Percentiles rank a stretch among this genome's conserved stretches.
These are phyloP conservation scores for Xylaria sp. DNA, from an alignment of 2,329 filamentous ascomycete genomes.

Conservation along the genomic window DNA sequence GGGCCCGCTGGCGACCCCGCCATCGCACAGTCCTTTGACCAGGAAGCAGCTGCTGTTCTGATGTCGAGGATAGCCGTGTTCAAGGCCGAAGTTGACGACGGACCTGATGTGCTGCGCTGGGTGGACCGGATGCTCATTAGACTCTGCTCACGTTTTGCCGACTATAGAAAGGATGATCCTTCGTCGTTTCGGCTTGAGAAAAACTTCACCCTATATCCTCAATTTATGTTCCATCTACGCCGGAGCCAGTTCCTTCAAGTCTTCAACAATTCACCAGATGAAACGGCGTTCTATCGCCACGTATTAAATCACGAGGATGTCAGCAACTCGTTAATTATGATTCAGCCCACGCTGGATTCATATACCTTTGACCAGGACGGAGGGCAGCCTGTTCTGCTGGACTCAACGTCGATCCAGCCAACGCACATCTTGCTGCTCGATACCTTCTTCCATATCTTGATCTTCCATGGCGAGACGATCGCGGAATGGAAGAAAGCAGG, in stretches of 20 bases:
- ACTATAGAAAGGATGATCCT: slow-evolving; percentile 97
- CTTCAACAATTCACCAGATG: slow-evolving; percentile 99
- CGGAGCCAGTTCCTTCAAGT: slow-evolving; percentile 98
- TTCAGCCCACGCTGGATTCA: slow-evolving; percentile 95
- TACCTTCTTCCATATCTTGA: slow-evolving; percentile 99
- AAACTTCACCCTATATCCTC: slow-evolving; percentile 98
- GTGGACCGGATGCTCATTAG: slow-evolving; percentile 98
- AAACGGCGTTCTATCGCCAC: slow-evolving; percentile 98
- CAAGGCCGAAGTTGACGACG: slow-evolving; percentile 98
- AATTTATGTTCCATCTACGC: slow-evolving; percentile 99
- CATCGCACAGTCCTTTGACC: slow-evolving; percentile 96
- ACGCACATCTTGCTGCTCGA: slow-evolving; percentile 94
- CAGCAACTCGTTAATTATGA: slow-evolving; percentile 97
- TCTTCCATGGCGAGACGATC: slow-evolving; percentile 98
- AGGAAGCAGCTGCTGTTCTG: slow-evolving; percentile 95
- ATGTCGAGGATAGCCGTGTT: slow-evolving; percentile 99
- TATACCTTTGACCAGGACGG: slow-evolving; percentile 98
- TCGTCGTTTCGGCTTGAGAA: slow-evolving; percentile 97
- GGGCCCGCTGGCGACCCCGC: slow-evolving; percentile 94
- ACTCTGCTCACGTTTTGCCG: slow-evolving; percentile 93
- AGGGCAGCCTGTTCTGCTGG: slow-evolving; percentile 89
- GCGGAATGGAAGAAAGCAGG: slow-evolving; percentile 98
- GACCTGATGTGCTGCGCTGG: slow-evolving; percentile 97
- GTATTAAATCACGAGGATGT: slow-evolving; percentile 98
- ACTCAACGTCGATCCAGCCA: slow-evolving; percentile 95